Evolutionary conservation across 768 basidiomycete species (phyloP).

Genomic region (Lactarius vividus): DNA sequence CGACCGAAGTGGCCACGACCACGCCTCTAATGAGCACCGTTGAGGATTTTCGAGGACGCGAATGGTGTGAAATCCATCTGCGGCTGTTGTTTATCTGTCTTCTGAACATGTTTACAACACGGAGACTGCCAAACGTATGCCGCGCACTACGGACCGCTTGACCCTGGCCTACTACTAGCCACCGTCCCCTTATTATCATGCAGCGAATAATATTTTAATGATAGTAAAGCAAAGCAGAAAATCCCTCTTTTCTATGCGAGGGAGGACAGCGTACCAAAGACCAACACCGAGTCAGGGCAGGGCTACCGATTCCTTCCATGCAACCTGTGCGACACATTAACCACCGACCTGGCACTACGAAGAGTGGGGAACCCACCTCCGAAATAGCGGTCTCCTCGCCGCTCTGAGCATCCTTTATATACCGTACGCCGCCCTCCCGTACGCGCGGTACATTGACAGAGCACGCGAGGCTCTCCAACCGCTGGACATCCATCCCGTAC

Average conservation of each 20-base stretch:
- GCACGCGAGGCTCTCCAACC: conserved; percentile 50
- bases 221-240: background rate
- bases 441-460: conserved; percentile 67
- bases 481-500: conserved; percentile 53
- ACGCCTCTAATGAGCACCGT: conserved; percentile 7
- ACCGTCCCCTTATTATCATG: background rate
- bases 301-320: conserved; percentile 14
- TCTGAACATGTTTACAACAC: conserved; percentile 17
- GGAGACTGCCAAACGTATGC: background rate
- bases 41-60: conserved; percentile 1
- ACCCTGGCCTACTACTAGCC: background rate
- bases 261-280: background rate
- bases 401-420: conserved; percentile 34
- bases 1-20: conserved; percentile 13
- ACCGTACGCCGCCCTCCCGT: conserved; percentile 36
- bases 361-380: conserved; percentile 42
- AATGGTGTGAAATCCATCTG: conserved; percentile 10
- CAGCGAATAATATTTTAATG: background rate
- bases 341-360: background rate
- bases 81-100: conserved; percentile 8
- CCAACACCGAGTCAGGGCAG: background rate
- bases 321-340: background rate
- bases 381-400: conserved; percentile 54
- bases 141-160: background rate
- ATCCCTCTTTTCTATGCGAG: background rate